Percentiles rank a stretch among this genome's conserved stretches.
phyloP scores from a whole-genome alignment of 164 flowering plant genomes.

The Annona squamosa region DNA sequence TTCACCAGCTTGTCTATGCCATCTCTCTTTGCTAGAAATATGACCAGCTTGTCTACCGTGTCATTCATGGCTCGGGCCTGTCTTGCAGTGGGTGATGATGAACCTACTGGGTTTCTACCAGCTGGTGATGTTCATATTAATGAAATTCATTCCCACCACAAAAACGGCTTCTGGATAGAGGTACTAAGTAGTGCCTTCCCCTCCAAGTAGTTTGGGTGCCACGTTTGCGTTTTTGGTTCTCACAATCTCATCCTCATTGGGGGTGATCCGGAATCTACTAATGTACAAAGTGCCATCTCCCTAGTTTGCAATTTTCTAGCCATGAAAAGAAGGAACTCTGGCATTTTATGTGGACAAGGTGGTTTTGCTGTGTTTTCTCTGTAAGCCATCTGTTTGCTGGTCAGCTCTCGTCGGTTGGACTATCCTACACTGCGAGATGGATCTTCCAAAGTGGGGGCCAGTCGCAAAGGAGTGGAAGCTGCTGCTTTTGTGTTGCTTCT shows the following conservation, averaged over 20 bases:
- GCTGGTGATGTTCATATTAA: not conserved
- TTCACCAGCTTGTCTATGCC: slow-evolving; percentile 98
- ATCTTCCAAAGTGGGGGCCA: not conserved
- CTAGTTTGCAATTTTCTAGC: not conserved
- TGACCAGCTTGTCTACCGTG: slow-evolving; percentile 79
- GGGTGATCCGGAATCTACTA: not conserved
- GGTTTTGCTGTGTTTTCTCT: not conserved
- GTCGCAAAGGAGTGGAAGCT: not conserved
- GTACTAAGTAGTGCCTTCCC: not conserved
- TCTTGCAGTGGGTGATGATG: slow-evolving; percentile 5
- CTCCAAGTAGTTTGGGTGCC: not conserved
- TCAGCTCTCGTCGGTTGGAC: not conserved
- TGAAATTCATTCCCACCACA: slow-evolving; percentile 20
- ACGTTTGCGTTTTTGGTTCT: not conserved
- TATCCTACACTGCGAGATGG: not conserved
- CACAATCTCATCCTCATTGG: not conserved
- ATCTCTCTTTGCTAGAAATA: slow-evolving; percentile 93
- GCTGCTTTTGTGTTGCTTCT: too few species aligned
- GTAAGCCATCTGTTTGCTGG: not conserved
- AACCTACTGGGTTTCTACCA: slow-evolving; percentile 1
- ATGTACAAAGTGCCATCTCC: not conserved
- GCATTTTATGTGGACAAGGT: not conserved
- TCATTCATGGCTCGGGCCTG: slow-evolving; percentile 42
- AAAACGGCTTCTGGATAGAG: slow-evolving; percentile 18
- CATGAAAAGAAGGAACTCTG: not conserved